Base-by-base conservation (phyloP, 192 early-diverging fungal species). In the Umbelopsis ramanniana region DNA sequence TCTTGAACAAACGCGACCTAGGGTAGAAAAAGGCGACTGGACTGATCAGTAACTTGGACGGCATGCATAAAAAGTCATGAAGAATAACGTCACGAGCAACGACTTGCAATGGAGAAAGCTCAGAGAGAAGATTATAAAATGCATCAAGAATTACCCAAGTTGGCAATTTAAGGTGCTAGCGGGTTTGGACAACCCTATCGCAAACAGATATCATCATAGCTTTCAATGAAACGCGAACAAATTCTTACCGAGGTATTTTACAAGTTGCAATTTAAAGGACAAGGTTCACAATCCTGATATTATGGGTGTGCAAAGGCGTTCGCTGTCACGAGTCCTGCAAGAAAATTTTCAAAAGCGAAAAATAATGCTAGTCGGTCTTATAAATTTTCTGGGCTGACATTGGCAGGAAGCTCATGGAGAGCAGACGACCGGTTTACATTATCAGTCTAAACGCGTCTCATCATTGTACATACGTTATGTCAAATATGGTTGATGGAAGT, bases 71-170 rank as follows among this genome's bases (percentile, higher is more conserved):
- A 40, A n/a, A n/a, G 24, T 4, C 22, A 24, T 8, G 23, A 23
- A 54, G 33, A 2, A 63, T 9, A 29, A 63, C 3, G 17, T 37
- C 35, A 35, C 23, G 33, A 63, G 33, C 0, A 35, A 29, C 26
- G 6, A 6, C 3, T 10, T 1, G 57, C 17, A 19, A 33, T 26
- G 33, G 11, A 26, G 29, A 19, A 37, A 35, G 33, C 29, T 63
- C 57, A 63, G 57, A 63, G 57, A 63, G 57, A 63, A 63, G 57
- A 63, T 63, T 63, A 63, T 63, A 63, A 63, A n/a, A 63, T n/a
- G 57, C 57, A 63, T 63, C 57, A 63, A 63, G 57, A 63, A 63
- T 63, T 63, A 37, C 57, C 57, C 57, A 19, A 37, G n/a, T 17
- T 63, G 57, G 57, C 15, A 63, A 63, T 63, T 63, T 63, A 63